Base-by-base conservation (phyloP, 169 alveolate species). In the Plasmodium coatneyi region DNA sequence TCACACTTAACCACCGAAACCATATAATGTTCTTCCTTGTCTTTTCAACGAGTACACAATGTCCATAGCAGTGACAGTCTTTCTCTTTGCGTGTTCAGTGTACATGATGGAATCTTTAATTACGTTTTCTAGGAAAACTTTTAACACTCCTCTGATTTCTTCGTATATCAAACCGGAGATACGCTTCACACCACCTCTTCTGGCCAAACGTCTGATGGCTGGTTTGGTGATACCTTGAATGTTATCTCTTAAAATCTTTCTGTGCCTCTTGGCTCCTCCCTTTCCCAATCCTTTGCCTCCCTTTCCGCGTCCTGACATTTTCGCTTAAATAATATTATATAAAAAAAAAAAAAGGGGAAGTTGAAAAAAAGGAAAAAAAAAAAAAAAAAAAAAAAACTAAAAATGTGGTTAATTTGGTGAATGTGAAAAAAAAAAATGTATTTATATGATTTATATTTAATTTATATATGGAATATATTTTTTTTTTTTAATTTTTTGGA, bases 121-220 rank as follows among this genome's bases (percentile, higher is more conserved):
- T 82, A 99, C 99, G 94, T 97, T 97, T 97, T 99, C 99, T 92
- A 99, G 98, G 99, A 99, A 99, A 43, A 98, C 97, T 98, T 98
- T 99, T 86, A 99, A 97, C 83, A 99, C 99, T 92, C 99, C 99
- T 92, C 99, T 98, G 71, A 99, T 98, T 98, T 99, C 99, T 96
- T 99, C 99, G 97, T 99, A 99, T 94, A 99, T 99, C 96, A 98
- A 97, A 92, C 99, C 99, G 49, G 99, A 98, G 87, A 99, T 99
- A 97, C 99, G 99, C 97, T 99, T 99, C 71, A 99, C 99, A 86
- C 99, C 99, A 94, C 99, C 99, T 97, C 99, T 99, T 93, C 99
- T 99, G 76, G 99, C 99, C 92, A 99, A 97, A 96, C 99, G 99
- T 93, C 99, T 98, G 96, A 99, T 99, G 60, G 99, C 99, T 71